phyloP scores from a whole-genome alignment of 2,329 filamentous ascomycete species.

The Arthrobotrys sinensis region DNA sequence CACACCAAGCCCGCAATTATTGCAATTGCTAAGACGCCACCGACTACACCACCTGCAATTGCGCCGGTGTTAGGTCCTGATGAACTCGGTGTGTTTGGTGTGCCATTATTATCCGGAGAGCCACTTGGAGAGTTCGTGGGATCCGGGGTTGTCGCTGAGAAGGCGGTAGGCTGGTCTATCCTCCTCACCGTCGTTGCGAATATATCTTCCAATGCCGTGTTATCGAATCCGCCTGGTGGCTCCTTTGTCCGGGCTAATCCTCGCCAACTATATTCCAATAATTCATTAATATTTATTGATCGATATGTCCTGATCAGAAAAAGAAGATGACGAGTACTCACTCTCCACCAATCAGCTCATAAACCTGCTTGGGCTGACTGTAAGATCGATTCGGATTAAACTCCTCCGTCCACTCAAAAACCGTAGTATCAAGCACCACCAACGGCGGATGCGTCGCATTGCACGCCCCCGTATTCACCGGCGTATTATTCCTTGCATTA shows the following conservation, averaged over 20 bases:
- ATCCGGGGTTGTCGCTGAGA: slow-evolving; percentile 13
- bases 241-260: slow-evolving; percentile 34
- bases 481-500: slow-evolving; percentile 28
- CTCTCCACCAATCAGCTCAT: slow-evolving; percentile 51
- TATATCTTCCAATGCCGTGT: slow-evolving; percentile 34
- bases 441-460: slow-evolving; percentile 57
- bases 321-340: slow-evolving; percentile 15
- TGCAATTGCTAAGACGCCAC: slow-evolving; percentile 22
- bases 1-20: slow-evolving; percentile 31
- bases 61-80: slow-evolving; percentile 20
- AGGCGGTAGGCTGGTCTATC: slow-evolving; percentile 42
- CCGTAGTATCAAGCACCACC: slow-evolving; percentile 57
- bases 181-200: slow-evolving; percentile 36
- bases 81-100: not conserved
- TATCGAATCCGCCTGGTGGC: slow-evolving; percentile 40
- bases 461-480: slow-evolving; percentile 45
- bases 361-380: slow-evolving; percentile 47
- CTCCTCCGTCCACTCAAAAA: slow-evolving; percentile 43
- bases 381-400: slow-evolving; percentile 56
- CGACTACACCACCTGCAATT: slow-evolving; percentile 44
- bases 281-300: slow-evolving; percentile 5
- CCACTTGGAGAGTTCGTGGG: not conserved
- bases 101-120: not conserved
- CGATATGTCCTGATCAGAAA: not conserved
- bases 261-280: slow-evolving; percentile 40